phyloP scores from a whole-genome alignment of 768 basidiomycete species.

The Lenzites betulinus region DNA sequence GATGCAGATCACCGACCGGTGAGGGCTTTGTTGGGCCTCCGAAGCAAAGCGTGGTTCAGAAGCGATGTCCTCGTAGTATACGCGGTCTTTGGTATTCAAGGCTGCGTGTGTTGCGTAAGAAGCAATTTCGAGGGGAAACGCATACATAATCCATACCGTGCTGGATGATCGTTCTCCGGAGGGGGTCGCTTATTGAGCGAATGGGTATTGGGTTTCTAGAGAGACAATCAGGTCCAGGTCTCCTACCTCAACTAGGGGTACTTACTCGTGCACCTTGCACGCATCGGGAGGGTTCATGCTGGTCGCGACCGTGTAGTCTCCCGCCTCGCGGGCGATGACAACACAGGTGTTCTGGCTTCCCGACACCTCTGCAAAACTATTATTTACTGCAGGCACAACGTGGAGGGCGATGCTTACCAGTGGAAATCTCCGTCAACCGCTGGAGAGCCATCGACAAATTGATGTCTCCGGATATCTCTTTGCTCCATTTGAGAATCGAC shows the following conservation, averaged over 20 bases:
- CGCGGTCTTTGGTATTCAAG: constrained; percentile 63
- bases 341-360: constrained; percentile 70
- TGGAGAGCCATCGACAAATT: constrained; percentile 67
- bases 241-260: constrained; percentile 3
- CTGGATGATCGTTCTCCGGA: constrained; percentile 68
- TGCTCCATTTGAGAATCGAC: constrained; percentile 73
- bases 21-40: constrained; percentile 60
- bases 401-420: constrained; percentile 40
- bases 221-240: background rate
- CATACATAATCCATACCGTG: constrained; percentile 48
- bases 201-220: constrained; percentile 61
- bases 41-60: constrained; percentile 68
- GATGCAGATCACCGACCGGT: constrained; percentile 66
- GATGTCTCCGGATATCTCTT: constrained; percentile 74
- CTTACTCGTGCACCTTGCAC: constrained; percentile 72
- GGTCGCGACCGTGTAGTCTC: constrained; percentile 71
- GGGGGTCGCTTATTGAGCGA: constrained; percentile 57
- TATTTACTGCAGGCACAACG: background rate
- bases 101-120: constrained; percentile 39
- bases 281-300: constrained; percentile 59
- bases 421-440: constrained; percentile 70
- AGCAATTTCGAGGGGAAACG: background rate
- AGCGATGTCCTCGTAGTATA: constrained; percentile 62
- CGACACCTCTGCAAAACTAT: constrained; percentile 50
- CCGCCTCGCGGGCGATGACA: constrained; percentile 67